Conservation (phyloP, 306 rosid genomes). For the Vicia villosa region DNA sequence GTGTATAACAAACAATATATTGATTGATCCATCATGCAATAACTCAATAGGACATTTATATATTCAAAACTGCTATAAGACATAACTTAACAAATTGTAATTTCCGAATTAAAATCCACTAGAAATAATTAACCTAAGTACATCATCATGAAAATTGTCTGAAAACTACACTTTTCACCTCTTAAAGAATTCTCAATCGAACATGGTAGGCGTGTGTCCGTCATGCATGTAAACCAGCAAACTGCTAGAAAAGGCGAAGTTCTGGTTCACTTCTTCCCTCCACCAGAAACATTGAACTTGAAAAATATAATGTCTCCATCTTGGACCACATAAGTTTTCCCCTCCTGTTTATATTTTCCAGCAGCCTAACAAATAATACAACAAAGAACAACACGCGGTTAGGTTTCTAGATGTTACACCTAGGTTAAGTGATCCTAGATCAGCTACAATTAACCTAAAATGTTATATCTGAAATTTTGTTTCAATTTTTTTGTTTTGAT, state of each 20-base stretch:
- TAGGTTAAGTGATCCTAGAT: too few relatives aligned
- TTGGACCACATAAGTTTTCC: slow-evolving; percentile 91
- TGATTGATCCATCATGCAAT: background rate
- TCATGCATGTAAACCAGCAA: slow-evolving; percentile 21
- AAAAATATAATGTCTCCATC: slow-evolving; percentile 92
- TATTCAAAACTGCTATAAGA: slow-evolving; percentile 28
- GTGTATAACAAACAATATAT: background rate
- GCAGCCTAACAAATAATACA: slow-evolving; percentile 58
- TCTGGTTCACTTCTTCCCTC: slow-evolving; percentile 83
- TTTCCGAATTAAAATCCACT: slow-evolving; percentile 32
- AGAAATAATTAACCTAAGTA: slow-evolving; percentile 25
- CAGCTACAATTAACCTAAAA: background rate
- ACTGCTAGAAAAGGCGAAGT: slow-evolving; percentile 1
- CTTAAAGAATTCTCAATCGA: slow-evolving; percentile 28
- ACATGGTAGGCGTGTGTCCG: slow-evolving; percentile 27
- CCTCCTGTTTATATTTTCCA: slow-evolving; percentile 94
- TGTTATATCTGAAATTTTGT: background rate
- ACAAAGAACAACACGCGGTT: background rate
- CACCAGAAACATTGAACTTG: slow-evolving; percentile 96
- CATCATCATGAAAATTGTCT: slow-evolving; percentile 28
- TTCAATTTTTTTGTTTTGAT: background rate
- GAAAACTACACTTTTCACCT: slow-evolving; percentile 44
- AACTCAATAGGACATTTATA: slow-evolving; percentile 25
- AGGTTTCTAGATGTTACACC: background rate
- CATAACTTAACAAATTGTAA: slow-evolving; percentile 20